These are phyloP conservation scores for Linum lewisii DNA, from an alignment of 345 rosid species.

Conservation along the genomic window DNA sequence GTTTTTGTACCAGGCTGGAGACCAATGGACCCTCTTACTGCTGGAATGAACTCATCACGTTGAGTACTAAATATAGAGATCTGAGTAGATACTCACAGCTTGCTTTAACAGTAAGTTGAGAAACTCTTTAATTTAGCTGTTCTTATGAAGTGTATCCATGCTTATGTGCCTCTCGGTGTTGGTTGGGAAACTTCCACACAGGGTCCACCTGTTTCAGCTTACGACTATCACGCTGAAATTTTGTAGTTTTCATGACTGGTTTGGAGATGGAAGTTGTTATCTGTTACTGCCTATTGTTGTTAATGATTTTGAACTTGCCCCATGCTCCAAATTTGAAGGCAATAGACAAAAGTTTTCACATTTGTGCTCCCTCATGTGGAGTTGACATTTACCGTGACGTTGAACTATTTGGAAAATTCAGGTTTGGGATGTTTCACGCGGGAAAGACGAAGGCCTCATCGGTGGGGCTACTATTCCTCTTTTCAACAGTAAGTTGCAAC, in stretches of 20 bases:
- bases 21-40: constrained; percentile 63
- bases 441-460: constrained; percentile 71
- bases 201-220: neutral
- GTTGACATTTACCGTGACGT: constrained; percentile 4
- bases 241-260: neutral
- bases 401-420: constrained; percentile 17
- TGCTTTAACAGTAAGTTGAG: constrained; percentile 59
- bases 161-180: neutral
- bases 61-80: constrained; percentile 87
- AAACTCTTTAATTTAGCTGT: neutral
- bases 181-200: neutral
- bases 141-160: neutral
- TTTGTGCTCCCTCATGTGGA: constrained; percentile 7
- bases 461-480: constrained; percentile 92
- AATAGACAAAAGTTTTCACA: neutral
- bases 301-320: constrained; percentile 2
- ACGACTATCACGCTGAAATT: neutral
- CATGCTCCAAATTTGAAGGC: neutral
- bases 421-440: constrained; percentile 96
- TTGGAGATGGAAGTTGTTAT: neutral
- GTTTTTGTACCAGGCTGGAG: constrained; percentile 53
- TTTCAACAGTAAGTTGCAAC: constrained; percentile 79
- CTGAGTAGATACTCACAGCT: constrained; percentile 81
- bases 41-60: constrained; percentile 82
- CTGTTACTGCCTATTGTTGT: constrained; percentile 1